Evolutionary conservation across 306 rosid species (phyloP), one percentile per base, ranked within the genome.

Genomic region (Betula pendula): DNA sequence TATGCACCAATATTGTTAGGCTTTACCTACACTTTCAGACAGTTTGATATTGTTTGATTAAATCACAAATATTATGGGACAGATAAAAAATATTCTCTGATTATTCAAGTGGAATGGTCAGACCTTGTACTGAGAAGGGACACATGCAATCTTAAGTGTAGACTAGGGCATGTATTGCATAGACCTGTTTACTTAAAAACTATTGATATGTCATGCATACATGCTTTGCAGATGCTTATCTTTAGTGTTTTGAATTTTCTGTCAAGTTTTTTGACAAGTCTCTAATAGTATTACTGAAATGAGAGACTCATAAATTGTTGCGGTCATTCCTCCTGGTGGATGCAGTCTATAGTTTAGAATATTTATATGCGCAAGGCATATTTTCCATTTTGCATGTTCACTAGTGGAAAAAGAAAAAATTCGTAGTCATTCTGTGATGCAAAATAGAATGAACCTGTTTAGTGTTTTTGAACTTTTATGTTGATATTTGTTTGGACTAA

Each of bases 401-500:
- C 44, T 16, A 1, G 66, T 67, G 51, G 52, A 20, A 65, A 76
- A 7, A 33, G 19, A 16, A 2, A 19, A 62, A 27, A 17, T 6
- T 29, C 8, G 2, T 51, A 52, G 66, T 19, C 13, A 63, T 62
- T 60, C 51, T 66, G 27, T 65, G 19, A 11, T 75, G 79, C 25
- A 20, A 48, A 24, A 24, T 15, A 25, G 47, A 43, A 49, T 38
- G 42, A 16, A 16, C 42, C 44, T 62, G 12, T 62, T 55, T 38
- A 10, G 17, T 16, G 2, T 16, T 29, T 17, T 17, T 33, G 29
- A 63, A 17, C 47, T 63, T 35, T 7, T 0, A 15, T 44, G 50
- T 69, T 71, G 49, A 24, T 49, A 47, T 73, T 44, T 66, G n/a
- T 67, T 72, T 72, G 68, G 68, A 22, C 45, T 72, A 67, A 40